phyloP scores from a whole-genome alignment of 257 asterid genomes.

The Salvia rosmarinus region DNA sequence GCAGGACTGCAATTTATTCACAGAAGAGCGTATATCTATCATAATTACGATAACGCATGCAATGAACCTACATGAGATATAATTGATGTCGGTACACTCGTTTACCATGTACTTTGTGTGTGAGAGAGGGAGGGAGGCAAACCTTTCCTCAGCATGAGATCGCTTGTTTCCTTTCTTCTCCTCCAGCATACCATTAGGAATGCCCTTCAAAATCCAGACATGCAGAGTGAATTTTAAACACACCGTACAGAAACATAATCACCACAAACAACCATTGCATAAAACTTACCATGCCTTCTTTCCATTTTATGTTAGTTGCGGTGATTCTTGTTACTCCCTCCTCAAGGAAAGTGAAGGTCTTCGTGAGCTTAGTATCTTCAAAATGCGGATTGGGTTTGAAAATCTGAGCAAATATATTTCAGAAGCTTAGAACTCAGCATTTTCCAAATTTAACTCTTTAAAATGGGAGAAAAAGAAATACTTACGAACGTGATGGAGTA shows the following conservation, averaged over 20 bases:
- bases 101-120: background rate
- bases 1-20: constrained; percentile 7
- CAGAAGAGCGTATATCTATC: background rate
- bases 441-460: too few species aligned
- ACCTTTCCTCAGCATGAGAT: constrained; percentile 83
- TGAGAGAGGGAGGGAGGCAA: background rate
- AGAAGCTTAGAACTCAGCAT: background rate
- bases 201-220: constrained; percentile 61
- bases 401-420: constrained; percentile 8
- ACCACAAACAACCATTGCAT: constrained; percentile 15
- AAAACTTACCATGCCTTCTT: constrained; percentile 80
- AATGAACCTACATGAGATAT: background rate
- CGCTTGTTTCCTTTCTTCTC: constrained; percentile 89
- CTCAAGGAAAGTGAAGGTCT: constrained; percentile 80
- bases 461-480: constrained; percentile 17
- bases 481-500: constrained; percentile 88
- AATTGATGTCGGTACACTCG: too few species aligned
- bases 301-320: constrained; percentile 87
- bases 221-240: too few species aligned
- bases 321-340: constrained; percentile 81
- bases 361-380: constrained; percentile 74
- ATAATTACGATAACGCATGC: background rate
- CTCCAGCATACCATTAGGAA: constrained; percentile 73
- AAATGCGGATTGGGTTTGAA: constrained; percentile 84
- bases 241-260: constrained; percentile 33